Evolutionary conservation across 306 rosid genomes (phyloP), one percentile per base, ranked within the genome.

Genomic region (Prunus padus): DNA sequence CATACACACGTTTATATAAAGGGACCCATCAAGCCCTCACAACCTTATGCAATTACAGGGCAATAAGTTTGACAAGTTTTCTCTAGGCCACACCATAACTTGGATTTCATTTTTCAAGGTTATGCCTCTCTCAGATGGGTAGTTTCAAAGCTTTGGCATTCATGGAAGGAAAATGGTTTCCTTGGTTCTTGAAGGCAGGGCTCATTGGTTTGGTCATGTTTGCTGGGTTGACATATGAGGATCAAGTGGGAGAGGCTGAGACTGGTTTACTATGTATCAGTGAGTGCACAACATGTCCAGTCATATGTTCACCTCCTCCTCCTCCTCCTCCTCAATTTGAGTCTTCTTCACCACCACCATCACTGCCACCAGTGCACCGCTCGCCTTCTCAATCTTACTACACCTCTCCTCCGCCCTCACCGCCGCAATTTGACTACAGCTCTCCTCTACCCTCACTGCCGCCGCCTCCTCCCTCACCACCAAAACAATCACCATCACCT

Each of bases 221-320:
- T 15, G 74, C 78, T 12, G 64, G 33, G 23, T 60, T 72, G 3
- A 68, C 86, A 67, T 81, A 79, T 19, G 82, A 73, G 25, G 84
- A 82, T 67, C 81, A 77, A 64, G 22, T 75, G 13, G 86, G 69
- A 22, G 67, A 69, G 0, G 81, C 90, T 26, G 64, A 84, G 22
- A 42, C 72, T 67, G 80, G 80, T 59, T 75, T 76, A 66, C 75
- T 84, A 8, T 93, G 98, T 76, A 88, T 89, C 20, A 91, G 93
- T 73, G 93, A 89, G 1, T 93, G 97, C 75, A 64, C 75, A 67
- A 84, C 98, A 65, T 93, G 97, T 75, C 98, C 98, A 2, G 75
- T 77, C 52, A 83, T 93, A 12, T 93, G 98, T 55, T 76, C 98
- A 14, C 87, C 90, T 55, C 91, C 97, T 0, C 93, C 97, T 55